A percentile compares a stretch with the other conserved stretches of the same genome.
Evolutionary conservation across 2,329 filamentous ascomycete genomes (phyloP).

Genomic region (Aspergillus amoenus): DNA sequence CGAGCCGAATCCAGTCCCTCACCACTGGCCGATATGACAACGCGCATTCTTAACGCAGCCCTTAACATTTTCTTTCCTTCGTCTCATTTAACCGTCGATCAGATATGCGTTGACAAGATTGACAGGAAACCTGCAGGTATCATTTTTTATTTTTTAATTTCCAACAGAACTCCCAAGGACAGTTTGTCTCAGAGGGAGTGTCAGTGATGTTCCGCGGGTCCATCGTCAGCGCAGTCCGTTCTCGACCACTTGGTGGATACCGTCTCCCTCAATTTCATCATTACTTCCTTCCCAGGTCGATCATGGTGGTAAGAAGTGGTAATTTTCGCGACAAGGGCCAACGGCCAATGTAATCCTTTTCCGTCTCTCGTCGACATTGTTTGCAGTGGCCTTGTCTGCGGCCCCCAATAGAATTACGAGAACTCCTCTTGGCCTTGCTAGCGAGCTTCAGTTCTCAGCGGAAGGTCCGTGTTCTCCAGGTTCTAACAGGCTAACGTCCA

Average conservation of each 20-base stretch:
- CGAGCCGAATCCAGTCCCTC: background rate
- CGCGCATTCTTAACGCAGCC: background rate
- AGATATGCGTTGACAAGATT: background rate
- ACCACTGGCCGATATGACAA: background rate
- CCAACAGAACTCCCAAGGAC: background rate
- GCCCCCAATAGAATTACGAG: background rate
- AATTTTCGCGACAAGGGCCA: slow-evolving; percentile 1
- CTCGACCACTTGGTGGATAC: slow-evolving; percentile 3
- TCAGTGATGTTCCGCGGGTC: background rate
- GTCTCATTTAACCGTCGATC: background rate
- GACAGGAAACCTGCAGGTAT: background rate
- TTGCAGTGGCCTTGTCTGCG: slow-evolving; percentile 2
- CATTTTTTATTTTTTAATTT: background rate
- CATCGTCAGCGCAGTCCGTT: background rate
- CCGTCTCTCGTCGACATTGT: background rate
- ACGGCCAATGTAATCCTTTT: background rate
- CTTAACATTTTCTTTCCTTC: background rate
- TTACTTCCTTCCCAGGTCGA: background rate
- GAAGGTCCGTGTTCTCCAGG: slow-evolving; percentile 15
- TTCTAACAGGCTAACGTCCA: slow-evolving; percentile 12
- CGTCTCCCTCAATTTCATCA: background rate
- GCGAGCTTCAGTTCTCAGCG: slow-evolving; percentile 3
- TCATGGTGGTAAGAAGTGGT: slow-evolving; percentile 1
- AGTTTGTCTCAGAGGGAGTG: background rate
- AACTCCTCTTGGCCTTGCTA: background rate